These are phyloP conservation scores for Collybiopsis luxurians DNA, from an alignment of 768 basidiomycete genomes.

Conservation along the genomic window DNA sequence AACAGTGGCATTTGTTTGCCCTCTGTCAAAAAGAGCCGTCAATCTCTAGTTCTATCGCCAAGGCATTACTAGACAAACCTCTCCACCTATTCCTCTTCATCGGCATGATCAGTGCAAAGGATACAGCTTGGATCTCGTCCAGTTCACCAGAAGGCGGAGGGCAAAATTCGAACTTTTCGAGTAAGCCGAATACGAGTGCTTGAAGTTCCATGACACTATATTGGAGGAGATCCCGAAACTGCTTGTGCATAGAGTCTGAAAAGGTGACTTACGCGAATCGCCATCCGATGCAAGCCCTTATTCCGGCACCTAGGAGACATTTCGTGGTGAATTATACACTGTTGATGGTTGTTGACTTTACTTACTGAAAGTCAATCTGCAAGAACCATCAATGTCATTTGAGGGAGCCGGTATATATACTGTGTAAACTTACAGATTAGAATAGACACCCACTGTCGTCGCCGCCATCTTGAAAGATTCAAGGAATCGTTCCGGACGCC, in stretches of 20 bases:
- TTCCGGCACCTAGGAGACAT: neutral
- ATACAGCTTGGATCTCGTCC: neutral
- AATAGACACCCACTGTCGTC: neutral
- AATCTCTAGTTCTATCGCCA: no score
- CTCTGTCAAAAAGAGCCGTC: no score
- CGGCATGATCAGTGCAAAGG: neutral
- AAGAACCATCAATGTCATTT: neutral
- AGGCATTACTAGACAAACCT: neutral
- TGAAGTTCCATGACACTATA: constrained; percentile 34
- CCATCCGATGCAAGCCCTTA: constrained; percentile 5
- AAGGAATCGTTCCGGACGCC: neutral
- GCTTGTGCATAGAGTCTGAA: neutral
- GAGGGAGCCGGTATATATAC: neutral
- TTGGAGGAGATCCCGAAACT: neutral
- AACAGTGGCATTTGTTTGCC: no score
- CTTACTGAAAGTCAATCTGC: constrained; percentile 9
- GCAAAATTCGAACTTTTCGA: constrained; percentile 36
- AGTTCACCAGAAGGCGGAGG: constrained; percentile 10
- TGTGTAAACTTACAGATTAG: neutral
- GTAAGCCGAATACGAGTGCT: constrained; percentile 33
- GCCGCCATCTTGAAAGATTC: neutral
- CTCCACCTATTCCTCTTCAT: constrained; percentile 1
- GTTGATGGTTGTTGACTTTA: no score
- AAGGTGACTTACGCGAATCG: neutral
- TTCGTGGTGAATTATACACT: neutral